These are phyloP conservation scores for Candida glucosophila DNA, from an alignment of 1,139 yeast species.

Conservation along the genomic window DNA sequence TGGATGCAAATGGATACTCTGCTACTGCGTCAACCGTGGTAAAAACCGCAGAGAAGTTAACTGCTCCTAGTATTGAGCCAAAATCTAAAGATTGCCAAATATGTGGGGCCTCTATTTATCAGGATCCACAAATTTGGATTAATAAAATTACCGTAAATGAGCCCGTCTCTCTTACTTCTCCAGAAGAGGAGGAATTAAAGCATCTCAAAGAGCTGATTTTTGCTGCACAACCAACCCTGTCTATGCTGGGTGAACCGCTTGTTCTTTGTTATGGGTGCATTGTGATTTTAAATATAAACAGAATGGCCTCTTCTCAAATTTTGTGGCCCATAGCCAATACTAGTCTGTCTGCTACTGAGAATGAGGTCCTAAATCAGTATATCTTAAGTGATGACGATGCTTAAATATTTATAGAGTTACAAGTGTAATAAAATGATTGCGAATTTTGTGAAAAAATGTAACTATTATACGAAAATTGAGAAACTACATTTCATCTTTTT, in stretches of 20 bases:
- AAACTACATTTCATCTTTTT: too few species aligned
- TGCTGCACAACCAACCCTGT: constrained; percentile 1
- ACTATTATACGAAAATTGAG: too few species aligned
- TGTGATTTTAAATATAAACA: constrained; percentile 49
- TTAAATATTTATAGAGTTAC: too few species aligned
- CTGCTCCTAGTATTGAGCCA: constrained; percentile 34
- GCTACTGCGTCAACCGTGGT: constrained; percentile 92
- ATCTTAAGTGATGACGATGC: constrained; percentile 6
- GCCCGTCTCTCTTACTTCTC: constrained; percentile 42
- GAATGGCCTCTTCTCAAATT: constrained; percentile 27
- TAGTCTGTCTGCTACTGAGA: constrained; percentile 4
- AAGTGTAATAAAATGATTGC: too few species aligned
- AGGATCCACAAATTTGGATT: constrained; percentile 63
- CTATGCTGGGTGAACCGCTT: constrained; percentile 7
- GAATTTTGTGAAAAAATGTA: too few species aligned
- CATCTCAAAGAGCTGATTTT: constrained; percentile 10
- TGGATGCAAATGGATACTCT: constrained; percentile 73
- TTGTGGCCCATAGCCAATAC: constrained; percentile 42
- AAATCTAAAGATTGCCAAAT: constrained; percentile 31
- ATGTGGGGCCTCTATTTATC: constrained; percentile 44
- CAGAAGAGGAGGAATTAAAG: constrained; percentile 35
- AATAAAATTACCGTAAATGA: constrained; percentile 61
- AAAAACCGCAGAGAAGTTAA: constrained; percentile 76
- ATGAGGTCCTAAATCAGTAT: constrained; percentile 7
- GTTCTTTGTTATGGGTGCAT: constrained; percentile 73